phyloP scores from a whole-genome alignment of 345 rosid genomes.

The Lumnitzera littorea region DNA sequence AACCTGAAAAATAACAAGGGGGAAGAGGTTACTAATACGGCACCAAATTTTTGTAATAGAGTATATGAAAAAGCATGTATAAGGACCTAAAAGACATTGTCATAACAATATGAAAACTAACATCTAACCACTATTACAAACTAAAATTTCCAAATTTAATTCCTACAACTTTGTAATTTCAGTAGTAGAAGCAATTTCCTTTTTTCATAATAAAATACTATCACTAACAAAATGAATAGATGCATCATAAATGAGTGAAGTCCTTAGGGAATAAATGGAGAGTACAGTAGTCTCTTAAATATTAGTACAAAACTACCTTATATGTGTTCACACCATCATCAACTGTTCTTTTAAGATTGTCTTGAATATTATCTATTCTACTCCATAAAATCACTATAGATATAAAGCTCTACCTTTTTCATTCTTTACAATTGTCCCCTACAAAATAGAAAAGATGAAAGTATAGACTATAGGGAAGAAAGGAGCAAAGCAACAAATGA shows the following conservation, averaged over 20 bases:
- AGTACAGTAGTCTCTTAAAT: not conserved
- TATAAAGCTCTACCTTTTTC: constrained; percentile 89
- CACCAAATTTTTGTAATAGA: too few relatives aligned
- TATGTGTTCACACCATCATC: constrained; percentile 91
- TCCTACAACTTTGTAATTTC: too few relatives aligned
- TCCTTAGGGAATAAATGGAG: too few relatives aligned
- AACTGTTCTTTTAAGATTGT: constrained; percentile 98
- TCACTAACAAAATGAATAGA: not conserved
- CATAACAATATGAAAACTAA: too few relatives aligned
- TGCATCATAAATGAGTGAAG: not conserved
- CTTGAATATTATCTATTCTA: constrained; percentile 89
- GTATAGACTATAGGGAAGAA: not conserved
- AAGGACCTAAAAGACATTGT: too few relatives aligned
- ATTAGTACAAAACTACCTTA: constrained; percentile 47
- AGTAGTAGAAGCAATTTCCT: too few relatives aligned
- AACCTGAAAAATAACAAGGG: too few relatives aligned
- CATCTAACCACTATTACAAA: too few relatives aligned
- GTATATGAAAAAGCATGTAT: too few relatives aligned
- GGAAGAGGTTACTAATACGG: too few relatives aligned
- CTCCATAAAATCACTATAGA: constrained; percentile 86
- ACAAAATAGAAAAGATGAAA: constrained; percentile 8
- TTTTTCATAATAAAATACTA: not conserved
- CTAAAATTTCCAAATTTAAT: too few relatives aligned
- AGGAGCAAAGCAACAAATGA: not conserved
- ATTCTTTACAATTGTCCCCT: constrained; percentile 83